Evolutionary conservation across 176 grass and related monocot genomes (phyloP).

Genomic region (Musa beccarii): DNA sequence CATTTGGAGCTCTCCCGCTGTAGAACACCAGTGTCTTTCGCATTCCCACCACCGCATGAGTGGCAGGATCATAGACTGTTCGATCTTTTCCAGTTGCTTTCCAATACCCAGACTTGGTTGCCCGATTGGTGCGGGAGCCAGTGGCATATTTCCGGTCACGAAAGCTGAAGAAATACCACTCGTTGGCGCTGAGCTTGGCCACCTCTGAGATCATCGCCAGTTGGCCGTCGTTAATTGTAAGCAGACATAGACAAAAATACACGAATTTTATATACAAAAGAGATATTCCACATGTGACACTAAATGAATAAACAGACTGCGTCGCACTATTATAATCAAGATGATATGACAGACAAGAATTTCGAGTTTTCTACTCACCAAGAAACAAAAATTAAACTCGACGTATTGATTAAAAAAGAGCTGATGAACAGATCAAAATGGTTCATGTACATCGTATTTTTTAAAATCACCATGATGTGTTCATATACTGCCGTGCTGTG

Average conservation of each 20-base stretch:
- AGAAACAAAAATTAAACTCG: too few relatives aligned
- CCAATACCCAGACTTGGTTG: slow-evolving; percentile 75
- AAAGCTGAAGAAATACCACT: slow-evolving; percentile 95
- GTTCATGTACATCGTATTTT: too few relatives aligned
- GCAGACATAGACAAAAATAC: neutral
- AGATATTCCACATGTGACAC: neutral
- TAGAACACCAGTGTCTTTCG: slow-evolving; percentile 89
- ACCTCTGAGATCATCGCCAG: slow-evolving; percentile 30
- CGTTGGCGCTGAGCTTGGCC: slow-evolving; percentile 60
- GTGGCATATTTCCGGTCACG: slow-evolving; percentile 82
- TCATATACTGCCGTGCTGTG: too few relatives aligned
- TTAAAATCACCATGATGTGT: too few relatives aligned
- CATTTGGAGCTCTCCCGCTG: slow-evolving; percentile 66
- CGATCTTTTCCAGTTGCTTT: slow-evolving; percentile 85
- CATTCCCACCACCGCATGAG: slow-evolving; percentile 48
- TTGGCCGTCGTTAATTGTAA: too few relatives aligned
- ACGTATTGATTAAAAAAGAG: too few relatives aligned
- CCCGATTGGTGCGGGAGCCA: slow-evolving; percentile 61
- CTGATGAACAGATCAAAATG: too few relatives aligned
- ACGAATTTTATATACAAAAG: too few relatives aligned
- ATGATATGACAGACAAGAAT: too few relatives aligned
- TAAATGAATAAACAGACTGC: neutral
- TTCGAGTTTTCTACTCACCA: too few relatives aligned
- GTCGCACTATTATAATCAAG: too few relatives aligned
- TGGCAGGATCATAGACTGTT: slow-evolving; percentile 29